Evolutionary conservation across 352 stramenopile genomes (phyloP), one percentile per base, ranked within the genome.

Genomic region (Phytophthora litchii): DNA sequence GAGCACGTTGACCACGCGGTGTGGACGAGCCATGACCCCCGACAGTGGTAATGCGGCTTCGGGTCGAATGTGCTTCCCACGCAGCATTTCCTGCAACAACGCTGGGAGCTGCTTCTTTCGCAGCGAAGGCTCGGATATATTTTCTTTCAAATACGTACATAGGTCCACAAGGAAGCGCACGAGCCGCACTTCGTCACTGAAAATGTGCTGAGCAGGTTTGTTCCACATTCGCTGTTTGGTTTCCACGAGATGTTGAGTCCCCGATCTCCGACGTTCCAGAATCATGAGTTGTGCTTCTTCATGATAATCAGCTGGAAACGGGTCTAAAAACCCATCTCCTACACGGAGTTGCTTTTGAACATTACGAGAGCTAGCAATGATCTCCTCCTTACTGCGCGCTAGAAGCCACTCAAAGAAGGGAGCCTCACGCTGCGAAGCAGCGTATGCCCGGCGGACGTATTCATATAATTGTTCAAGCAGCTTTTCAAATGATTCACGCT

Each of bases 141-240:
- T 71, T 40, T 83, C 73, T 55, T 90, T 90, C 41, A 90, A 38
- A 56, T 73, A 87, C n/a, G 77, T 86, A 7, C 76, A 80, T 1
- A 87, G 60, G 16, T 88, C 80, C 17, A 88, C 75, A 3, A 90
- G 60, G 31, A 81, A 87, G 17, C 80, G 66, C 29, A 88, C 76
- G 13, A 90, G 60, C 42, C 78, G 71, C 36, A 90, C 56, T 42
- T 78, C 74, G 25, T 87, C 78, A 40, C 76, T 72, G 27, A 90
- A 88, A 34, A 88, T 71, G 42, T 83, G 74, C 6, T 84, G 56
- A 19, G 70, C 63, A 11, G 73, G 60, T 23, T 69, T 75, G 52
- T 75, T 81, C 46, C 52, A 64, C 23, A 81, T 37, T 5, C 60
- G 65, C 32, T 83, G 62, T 20, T 78, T 77, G n/a, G 69, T 63